Evolutionary conservation across 1,139 yeast genomes (phyloP).

Genomic region (Eremothecium cymbalariae): DNA sequence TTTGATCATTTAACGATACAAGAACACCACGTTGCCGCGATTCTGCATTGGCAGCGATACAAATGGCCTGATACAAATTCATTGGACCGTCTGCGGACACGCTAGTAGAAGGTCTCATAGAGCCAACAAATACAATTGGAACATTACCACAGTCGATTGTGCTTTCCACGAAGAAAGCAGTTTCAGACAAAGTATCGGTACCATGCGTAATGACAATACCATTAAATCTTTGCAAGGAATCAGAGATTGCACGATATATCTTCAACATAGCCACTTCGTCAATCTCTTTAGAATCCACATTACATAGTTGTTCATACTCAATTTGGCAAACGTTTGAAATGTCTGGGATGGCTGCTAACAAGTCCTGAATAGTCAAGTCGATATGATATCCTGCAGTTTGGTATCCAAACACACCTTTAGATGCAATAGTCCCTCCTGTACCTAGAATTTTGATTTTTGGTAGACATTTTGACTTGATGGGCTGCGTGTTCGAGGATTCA

Average conservation of each 20-base stretch:
- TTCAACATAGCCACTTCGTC: conserved; percentile 36
- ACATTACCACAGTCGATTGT: conserved; percentile 47
- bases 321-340: conserved; percentile 48
- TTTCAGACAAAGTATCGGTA: conserved; percentile 65
- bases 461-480: conserved; percentile 19
- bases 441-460: conserved; percentile 52
- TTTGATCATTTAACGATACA: conserved; percentile 58
- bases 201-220: conserved; percentile 63
- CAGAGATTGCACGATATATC: conserved; percentile 39
- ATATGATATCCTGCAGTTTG: conserved; percentile 65
- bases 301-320: conserved; percentile 57
- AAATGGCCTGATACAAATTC: conserved; percentile 63
- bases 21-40: conserved; percentile 53
- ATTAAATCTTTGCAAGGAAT: conserved; percentile 37
- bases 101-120: conserved; percentile 66
- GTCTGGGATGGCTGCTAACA: conserved; percentile 53
- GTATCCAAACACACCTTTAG: conserved; percentile 48
- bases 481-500: conserved; percentile 8
- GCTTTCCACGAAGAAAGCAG: conserved; percentile 58
- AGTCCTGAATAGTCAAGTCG: conserved; percentile 56
- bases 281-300: conserved; percentile 58
- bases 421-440: conserved; percentile 69
- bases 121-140: conserved; percentile 62
- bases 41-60: conserved; percentile 46
- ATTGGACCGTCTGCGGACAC: conserved; percentile 66